phyloP scores from a whole-genome alignment of 2,329 filamentous ascomycete genomes.

The Zymoseptoria pseudotritici region DNA sequence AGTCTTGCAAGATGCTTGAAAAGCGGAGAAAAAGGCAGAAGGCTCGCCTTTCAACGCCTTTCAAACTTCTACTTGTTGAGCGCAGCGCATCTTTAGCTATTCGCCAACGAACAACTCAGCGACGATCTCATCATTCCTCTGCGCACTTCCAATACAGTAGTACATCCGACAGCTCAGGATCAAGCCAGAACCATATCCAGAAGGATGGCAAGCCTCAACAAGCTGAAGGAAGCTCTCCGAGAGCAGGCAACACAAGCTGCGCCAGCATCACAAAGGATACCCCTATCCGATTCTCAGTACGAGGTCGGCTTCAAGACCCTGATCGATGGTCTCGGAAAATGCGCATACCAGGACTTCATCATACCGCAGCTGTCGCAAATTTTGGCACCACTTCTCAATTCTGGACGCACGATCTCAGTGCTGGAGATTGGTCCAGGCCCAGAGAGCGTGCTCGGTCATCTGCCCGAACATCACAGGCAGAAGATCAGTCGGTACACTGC shows the following conservation, averaged over 20 bases:
- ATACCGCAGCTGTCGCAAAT: conserved; percentile 42
- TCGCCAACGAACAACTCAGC: background rate
- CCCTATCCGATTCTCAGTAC: conserved; percentile 45
- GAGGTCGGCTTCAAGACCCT: conserved; percentile 43
- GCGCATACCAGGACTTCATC: conserved; percentile 46
- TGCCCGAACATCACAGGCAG: conserved; percentile 38
- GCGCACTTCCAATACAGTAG: no score
- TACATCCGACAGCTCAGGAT: background rate
- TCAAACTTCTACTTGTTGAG: background rate
- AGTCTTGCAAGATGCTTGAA: no score
- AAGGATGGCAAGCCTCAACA: conserved; percentile 33
- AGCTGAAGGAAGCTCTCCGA: conserved; percentile 37
- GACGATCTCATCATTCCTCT: no score
- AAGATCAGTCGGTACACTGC: conserved; percentile 47
- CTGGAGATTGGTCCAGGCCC: conserved; percentile 56
- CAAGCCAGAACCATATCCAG: background rate
- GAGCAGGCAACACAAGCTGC: conserved; percentile 25
- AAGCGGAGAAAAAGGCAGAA: background rate
- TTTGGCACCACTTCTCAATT: conserved; percentile 37
- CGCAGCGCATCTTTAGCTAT: background rate
- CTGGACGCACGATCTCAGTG: conserved; percentile 41
- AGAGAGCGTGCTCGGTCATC: conserved; percentile 45
- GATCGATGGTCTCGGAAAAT: conserved; percentile 28
- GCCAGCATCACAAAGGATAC: conserved; percentile 18
- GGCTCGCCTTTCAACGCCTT: background rate